phyloP scores from a whole-genome alignment of 441 rosid genomes.

The Pelargonium fulgidum region DNA sequence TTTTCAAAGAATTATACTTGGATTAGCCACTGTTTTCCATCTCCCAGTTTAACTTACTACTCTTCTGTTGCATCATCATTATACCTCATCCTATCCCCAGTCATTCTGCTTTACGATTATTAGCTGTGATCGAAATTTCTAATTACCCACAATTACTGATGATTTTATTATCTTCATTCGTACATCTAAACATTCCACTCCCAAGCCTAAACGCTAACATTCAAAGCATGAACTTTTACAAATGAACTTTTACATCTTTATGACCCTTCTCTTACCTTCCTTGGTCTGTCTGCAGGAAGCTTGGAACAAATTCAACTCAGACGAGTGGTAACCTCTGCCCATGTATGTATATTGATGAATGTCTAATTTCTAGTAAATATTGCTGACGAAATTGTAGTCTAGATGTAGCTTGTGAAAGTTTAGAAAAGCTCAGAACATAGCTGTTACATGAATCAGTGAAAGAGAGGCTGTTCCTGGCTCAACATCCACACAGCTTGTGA shows the following conservation, averaged over 20 bases:
- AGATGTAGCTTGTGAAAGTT: background rate
- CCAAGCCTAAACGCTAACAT: background rate
- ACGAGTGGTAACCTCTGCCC: slow-evolving; percentile 49
- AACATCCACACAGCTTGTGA: no score
- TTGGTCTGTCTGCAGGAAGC: slow-evolving; percentile 58
- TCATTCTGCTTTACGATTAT: no score
- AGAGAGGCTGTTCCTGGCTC: background rate
- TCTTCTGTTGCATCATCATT: no score
- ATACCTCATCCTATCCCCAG: no score
- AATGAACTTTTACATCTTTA: background rate
- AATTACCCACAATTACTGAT: no score
- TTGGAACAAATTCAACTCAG: slow-evolving; percentile 87
- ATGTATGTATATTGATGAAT: slow-evolving; percentile 1
- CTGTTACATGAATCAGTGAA: background rate
- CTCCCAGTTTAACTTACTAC: no score
- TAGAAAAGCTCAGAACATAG: background rate
- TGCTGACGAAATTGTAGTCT: background rate
- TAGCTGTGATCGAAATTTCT: no score
- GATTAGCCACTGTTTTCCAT: no score
- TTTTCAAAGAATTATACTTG: no score
- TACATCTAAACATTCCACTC: background rate
- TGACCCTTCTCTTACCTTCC: background rate
- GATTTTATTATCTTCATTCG: background rate
- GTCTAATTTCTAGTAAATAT: slow-evolving; percentile 3
- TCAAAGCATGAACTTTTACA: background rate